Evolutionary conservation across 495 filamentous ascomycete species (phyloP).

Genomic region (Aspergillus leporis): DNA sequence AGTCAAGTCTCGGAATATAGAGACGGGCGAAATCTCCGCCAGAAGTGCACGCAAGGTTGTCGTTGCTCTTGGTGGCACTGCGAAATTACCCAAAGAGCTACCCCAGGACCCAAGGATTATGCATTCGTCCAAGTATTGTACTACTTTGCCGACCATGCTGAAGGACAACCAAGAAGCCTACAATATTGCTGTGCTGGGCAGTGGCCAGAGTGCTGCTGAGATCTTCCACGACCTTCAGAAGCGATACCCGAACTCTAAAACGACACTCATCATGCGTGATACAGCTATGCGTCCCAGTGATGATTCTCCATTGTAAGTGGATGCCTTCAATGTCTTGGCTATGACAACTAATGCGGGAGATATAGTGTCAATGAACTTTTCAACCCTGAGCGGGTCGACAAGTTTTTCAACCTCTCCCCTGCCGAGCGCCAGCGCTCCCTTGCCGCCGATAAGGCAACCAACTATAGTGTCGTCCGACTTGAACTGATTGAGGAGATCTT

Average conservation of each 20-base stretch:
- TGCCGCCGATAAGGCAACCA: constrained; percentile 70
- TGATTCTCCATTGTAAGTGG: constrained; percentile 89
- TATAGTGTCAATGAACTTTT: constrained; percentile 93
- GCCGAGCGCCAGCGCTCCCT: constrained; percentile 64
- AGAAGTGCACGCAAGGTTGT: constrained; percentile 77
- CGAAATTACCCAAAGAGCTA: constrained; percentile 70
- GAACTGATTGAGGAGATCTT: constrained; percentile 87
- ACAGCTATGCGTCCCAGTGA: constrained; percentile 86
- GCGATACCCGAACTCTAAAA: constrained; percentile 79
- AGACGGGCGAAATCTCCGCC: constrained; percentile 51
- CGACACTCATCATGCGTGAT: constrained; percentile 73
- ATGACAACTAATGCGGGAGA: not conserved
- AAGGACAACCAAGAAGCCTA: constrained; percentile 56
- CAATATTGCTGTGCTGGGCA: constrained; percentile 80
- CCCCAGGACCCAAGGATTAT: constrained; percentile 68
- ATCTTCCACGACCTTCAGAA: constrained; percentile 87
- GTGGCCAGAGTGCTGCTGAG: constrained; percentile 91
- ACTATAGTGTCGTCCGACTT: constrained; percentile 90
- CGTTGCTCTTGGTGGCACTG: constrained; percentile 79
- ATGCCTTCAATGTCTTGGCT: not conserved
- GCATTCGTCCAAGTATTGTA: constrained; percentile 88
- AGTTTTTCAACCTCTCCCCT: constrained; percentile 63
- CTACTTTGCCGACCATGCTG: constrained; percentile 59
- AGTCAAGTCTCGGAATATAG: constrained; percentile 53
- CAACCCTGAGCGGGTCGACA: constrained; percentile 78